These are phyloP conservation scores for Fraxinus greggii DNA, from an alignment of 305 asterid species.

Conservation along the genomic window DNA sequence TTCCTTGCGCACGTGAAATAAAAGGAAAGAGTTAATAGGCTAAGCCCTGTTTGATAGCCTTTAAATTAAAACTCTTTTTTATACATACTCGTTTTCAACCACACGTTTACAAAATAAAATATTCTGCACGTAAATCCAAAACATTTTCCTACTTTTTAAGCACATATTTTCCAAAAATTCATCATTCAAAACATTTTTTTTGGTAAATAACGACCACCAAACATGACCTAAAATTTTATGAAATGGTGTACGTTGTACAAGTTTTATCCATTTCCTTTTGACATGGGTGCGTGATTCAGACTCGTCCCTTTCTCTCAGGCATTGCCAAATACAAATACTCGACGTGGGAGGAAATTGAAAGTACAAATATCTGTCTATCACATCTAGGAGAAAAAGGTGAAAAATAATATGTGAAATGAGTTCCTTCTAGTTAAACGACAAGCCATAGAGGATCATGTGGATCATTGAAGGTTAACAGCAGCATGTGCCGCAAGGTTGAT, in stretches of 20 bases:
- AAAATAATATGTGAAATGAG: slow-evolving; percentile 75
- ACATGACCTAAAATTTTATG: not conserved
- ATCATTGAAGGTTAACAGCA: slow-evolving; percentile 46
- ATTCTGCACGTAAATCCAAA: too few species aligned
- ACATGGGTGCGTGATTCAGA: not conserved
- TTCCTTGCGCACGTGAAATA: slow-evolving; percentile 49
- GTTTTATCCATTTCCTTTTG: not conserved
- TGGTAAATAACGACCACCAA: too few species aligned
- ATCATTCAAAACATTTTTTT: too few species aligned
- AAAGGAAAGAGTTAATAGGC: not conserved
- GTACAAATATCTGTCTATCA: not conserved
- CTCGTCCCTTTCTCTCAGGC: too few species aligned
- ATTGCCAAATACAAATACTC: too few species aligned
- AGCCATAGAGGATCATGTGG: slow-evolving; percentile 80
- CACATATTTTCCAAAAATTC: too few species aligned
- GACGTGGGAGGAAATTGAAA: not conserved
- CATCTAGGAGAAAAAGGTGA: not conserved
- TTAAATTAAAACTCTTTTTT: too few species aligned
- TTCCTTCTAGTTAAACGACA: slow-evolving; percentile 89
- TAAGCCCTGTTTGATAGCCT: too few species aligned
- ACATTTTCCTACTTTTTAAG: too few species aligned
- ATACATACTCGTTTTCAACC: too few species aligned
- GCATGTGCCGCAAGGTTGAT: slow-evolving; percentile 45
- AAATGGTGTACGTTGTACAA: not conserved
- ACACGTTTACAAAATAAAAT: too few species aligned